Conservation (phyloP, 1,284 basidiomycete species). For the Malassezia pachydermatis region DNA sequence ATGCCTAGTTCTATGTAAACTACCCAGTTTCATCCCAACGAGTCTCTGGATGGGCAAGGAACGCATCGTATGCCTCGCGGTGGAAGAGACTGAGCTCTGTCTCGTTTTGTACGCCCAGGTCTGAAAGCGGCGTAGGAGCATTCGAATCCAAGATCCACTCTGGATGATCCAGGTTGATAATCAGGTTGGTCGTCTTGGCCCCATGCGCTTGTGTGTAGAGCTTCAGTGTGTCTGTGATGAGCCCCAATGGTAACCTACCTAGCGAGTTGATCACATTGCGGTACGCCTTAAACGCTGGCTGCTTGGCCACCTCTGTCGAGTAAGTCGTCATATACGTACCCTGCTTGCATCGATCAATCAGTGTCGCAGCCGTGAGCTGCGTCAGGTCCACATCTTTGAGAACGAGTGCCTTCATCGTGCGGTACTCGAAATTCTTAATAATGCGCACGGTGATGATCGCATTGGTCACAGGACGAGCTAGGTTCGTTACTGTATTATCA, state of each 20-base stretch:
- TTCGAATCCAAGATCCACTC: constrained; percentile 33
- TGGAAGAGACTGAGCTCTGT: constrained; percentile 44
- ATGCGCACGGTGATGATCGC: constrained; percentile 80
- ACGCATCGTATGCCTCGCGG: constrained; percentile 31
- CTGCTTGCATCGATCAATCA: constrained; percentile 63
- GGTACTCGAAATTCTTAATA: constrained; percentile 87
- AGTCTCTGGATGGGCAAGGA: constrained; percentile 34
- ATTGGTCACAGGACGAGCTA: constrained; percentile 59
- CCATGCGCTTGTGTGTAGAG: constrained; percentile 89
- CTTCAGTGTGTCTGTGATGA: constrained; percentile 66
- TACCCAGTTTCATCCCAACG: constrained; percentile 29
- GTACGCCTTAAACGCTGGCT: constrained; percentile 33
- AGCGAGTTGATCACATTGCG: constrained; percentile 25
- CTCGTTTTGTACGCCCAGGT: constrained; percentile 41
- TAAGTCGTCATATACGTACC: constrained; percentile 51
- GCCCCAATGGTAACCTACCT: not conserved
- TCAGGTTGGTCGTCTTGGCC: constrained; percentile 57
- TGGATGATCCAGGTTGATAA: constrained; percentile 44
- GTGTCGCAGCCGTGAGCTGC: constrained; percentile 61
- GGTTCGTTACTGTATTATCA: constrained; percentile 59
- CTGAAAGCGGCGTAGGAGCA: constrained; percentile 21
- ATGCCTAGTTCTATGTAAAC: not conserved
- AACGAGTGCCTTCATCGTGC: constrained; percentile 79
- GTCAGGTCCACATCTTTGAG: constrained; percentile 72
- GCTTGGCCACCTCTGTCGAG: constrained; percentile 22